A percentile compares a stretch with the other conserved stretches of the same genome.
These are phyloP conservation scores for Fusarium aywerte DNA, from an alignment of 2,329 filamentous ascomycete species.

Conservation along the genomic window DNA sequence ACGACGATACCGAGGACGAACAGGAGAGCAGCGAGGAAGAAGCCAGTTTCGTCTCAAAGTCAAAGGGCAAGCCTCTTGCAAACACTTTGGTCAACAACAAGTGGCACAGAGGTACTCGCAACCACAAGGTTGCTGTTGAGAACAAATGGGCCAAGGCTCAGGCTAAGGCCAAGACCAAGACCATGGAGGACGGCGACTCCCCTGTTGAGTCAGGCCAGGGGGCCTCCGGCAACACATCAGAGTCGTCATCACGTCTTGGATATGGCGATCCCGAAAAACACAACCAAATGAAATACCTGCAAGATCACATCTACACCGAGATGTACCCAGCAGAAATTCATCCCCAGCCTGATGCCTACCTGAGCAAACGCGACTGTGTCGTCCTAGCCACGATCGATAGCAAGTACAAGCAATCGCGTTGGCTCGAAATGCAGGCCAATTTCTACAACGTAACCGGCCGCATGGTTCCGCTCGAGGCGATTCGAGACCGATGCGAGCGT, in stretches of 20 bases:
- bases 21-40: not conserved
- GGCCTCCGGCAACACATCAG: conserved; percentile 40
- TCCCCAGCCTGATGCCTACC: conserved; percentile 41
- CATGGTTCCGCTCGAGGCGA: conserved; percentile 53
- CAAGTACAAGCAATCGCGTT: conserved; percentile 49
- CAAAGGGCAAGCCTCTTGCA: not conserved
- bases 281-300: conserved; percentile 48
- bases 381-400: conserved; percentile 52
- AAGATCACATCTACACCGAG: conserved; percentile 45
- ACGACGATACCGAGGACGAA: not conserved
- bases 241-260: conserved; percentile 26
- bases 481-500: conserved; percentile 51
- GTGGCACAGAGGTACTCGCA: conserved; percentile 37
- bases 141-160: conserved; percentile 36
- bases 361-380: conserved; percentile 48
- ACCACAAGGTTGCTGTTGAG: conserved; percentile 33
- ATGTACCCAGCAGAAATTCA: conserved; percentile 47
- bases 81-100: conserved; percentile 16
- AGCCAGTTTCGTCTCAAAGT: conserved; percentile 3
- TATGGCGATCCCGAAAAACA: conserved; percentile 35
- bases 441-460: conserved; percentile 58
- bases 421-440: conserved; percentile 57
- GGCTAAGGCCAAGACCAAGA: conserved; percentile 24
- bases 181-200: not conserved
- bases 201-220: conserved; percentile 45